Base-by-base conservation (phyloP, 768 basidiomycete genomes). In the Cystofilobasidium capitatum region DNA sequence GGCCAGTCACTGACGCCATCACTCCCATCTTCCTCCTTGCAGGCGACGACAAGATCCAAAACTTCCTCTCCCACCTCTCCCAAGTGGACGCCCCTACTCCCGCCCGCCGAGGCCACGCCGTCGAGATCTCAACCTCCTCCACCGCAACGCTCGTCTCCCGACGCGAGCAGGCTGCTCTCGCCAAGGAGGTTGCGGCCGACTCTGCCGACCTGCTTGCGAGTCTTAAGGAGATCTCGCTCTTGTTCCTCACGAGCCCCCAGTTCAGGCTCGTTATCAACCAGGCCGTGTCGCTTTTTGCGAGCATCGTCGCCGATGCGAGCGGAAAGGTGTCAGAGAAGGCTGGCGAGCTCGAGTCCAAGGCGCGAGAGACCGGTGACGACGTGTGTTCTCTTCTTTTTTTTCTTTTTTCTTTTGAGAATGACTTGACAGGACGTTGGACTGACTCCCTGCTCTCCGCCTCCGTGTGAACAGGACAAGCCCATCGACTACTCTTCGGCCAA, bases 281-380 rank as follows among this genome's bases (percentile, higher is more conserved):
- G 69, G 69, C 73, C 44, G 73, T 78, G 70, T 65, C 76, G 65
- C 74, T 79, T 59, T 72, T 74, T 54, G 72, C 76, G 58, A 76
- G 77, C 69, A 72, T 79, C 70, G 74, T 79, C 47, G 78, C 78
- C 51, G 78, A 79, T 60, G 77, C 75, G 1, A 75, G 75, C 36
- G 75, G 76, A 12, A 70, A 70, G n/a, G 73, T 74, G 16, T 77
- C 78, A n/a, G 74, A 78, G 57, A 61, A 69, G n/a, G 77, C 77
- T 24, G 16, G 45, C 33, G 51, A 45, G 33, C 17, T 68, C 26
- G 66, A 68, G 60, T 74, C 75, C 70, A 65, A 75, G 65, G 55
- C 64, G n/a, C 33, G 64, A 35, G 60, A 59, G 40, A 62, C 59
- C 26, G 62, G 58, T 20, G 33, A 59, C 9, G 65, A 62, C 29